Percentiles rank a stretch among this genome's conserved stretches.
phyloP scores from a whole-genome alignment of 2,329 filamentous ascomycete genomes.

The Phialophora verrucosa region DNA sequence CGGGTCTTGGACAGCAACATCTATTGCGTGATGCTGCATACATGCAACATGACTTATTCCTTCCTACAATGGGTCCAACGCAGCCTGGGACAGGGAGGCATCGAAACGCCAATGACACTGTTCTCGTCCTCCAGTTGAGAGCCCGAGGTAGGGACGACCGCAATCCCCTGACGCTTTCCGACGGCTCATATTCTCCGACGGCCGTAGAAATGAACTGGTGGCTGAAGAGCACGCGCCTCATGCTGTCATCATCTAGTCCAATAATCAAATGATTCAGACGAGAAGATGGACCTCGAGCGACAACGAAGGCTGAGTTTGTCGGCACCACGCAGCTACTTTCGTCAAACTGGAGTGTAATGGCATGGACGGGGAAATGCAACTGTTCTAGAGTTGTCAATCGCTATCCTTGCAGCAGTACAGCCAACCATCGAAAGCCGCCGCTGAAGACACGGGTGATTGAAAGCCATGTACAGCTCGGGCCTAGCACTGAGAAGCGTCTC shows the following conservation, averaged over 20 bases:
- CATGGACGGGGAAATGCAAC: neutral
- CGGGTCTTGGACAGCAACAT: no score
- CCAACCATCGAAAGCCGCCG: neutral
- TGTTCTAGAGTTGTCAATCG: neutral
- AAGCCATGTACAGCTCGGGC: neutral
- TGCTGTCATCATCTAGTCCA: neutral
- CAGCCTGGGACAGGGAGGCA: no score
- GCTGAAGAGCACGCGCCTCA: neutral
- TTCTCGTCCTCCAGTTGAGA: no score
- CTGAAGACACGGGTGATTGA: neutral
- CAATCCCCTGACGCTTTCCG: neutral
- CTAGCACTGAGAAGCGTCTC: neutral
- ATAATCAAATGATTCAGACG: neutral
- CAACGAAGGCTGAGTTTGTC: neutral
- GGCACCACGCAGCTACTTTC: neutral
- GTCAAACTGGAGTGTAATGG: neutral
- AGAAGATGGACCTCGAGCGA: neutral
- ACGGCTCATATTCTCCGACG: neutral
- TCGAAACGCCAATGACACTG: no score
- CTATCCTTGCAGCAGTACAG: neutral
- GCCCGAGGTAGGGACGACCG: no score
- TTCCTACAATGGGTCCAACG: no score
- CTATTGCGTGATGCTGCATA: no score
- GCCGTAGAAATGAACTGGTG: no score
- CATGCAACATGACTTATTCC: no score